These are phyloP conservation scores for Aspergillus awamori DNA, from an alignment of 2,329 filamentous ascomycete genomes.

Conservation along the genomic window DNA sequence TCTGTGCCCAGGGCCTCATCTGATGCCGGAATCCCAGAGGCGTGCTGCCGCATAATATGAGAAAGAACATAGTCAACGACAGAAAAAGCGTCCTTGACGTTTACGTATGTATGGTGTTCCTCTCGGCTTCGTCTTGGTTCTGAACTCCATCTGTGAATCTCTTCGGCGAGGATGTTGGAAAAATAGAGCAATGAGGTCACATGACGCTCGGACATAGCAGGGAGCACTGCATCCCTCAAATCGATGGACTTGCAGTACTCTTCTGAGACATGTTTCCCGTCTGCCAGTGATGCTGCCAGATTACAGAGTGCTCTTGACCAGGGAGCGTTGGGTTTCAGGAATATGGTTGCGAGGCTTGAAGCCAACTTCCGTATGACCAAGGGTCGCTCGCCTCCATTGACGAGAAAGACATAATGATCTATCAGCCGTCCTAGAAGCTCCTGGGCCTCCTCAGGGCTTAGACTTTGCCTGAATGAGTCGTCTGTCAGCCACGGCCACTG, in stretches of 20 bases:
- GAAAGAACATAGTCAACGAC: conserved; percentile 41
- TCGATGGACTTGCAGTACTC: conserved; percentile 34
- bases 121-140: conserved; percentile 26
- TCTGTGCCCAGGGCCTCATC: conserved; percentile 33
- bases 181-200: conserved; percentile 42
- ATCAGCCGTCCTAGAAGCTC: conserved; percentile 47
- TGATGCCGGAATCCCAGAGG: conserved; percentile 21
- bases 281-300: conserved; percentile 42
- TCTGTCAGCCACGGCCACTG: neutral
- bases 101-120: conserved; percentile 24
- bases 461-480: conserved; percentile 33
- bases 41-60: conserved; percentile 32
- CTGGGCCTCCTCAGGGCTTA: conserved; percentile 37
- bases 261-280: conserved; percentile 41
- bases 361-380: conserved; percentile 52
- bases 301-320: conserved; percentile 44
- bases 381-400: conserved; percentile 40
- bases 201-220: conserved; percentile 40
- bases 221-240: conserved; percentile 37
- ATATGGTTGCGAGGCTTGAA: conserved; percentile 48
- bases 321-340: conserved; percentile 42
- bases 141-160: conserved; percentile 32
- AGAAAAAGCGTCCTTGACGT: conserved; percentile 41
- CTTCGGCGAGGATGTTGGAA: conserved; percentile 46
- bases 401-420: conserved; percentile 46